These are phyloP conservation scores for Quercus lobata DNA, from an alignment of 331 rosid species.

Conservation along the genomic window DNA sequence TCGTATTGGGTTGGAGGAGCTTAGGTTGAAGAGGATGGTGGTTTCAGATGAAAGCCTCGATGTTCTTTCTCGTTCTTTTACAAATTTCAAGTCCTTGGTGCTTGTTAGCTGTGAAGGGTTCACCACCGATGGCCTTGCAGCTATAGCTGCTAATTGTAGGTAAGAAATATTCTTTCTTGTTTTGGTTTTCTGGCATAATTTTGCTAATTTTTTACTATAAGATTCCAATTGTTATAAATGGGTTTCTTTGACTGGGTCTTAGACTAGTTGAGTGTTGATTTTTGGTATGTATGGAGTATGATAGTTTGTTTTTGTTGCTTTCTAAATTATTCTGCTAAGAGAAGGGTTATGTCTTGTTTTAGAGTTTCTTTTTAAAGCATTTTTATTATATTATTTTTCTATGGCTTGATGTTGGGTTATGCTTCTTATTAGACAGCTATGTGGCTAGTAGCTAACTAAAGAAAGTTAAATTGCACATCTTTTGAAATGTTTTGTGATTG, in stretches of 20 bases:
- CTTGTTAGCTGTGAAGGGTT: slow-evolving; percentile 95
- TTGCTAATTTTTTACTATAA: not conserved
- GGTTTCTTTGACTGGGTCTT: not conserved
- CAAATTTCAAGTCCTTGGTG: slow-evolving; percentile 70
- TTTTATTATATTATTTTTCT: not conserved
- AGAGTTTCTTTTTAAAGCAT: not conserved
- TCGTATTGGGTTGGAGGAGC: slow-evolving; percentile 66
- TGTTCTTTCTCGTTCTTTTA: slow-evolving; percentile 72
- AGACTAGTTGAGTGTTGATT: no score
- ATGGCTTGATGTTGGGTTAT: not conserved
- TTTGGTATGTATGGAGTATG: not conserved
- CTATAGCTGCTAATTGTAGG: slow-evolving; percentile 92
- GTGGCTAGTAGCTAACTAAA: not conserved
- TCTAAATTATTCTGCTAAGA: no score
- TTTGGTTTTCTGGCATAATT: not conserved
- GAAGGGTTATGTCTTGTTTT: not conserved
- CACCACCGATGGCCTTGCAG: slow-evolving; percentile 84
- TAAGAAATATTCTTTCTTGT: slow-evolving; percentile 7
- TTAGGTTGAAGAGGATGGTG: slow-evolving; percentile 87
- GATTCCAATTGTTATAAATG: not conserved
- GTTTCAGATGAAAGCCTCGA: slow-evolving; percentile 81
- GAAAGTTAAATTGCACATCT: not conserved
- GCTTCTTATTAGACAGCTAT: not conserved
- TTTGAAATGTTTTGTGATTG: no score
- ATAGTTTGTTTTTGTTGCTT: not conserved